phyloP scores from a whole-genome alignment of 805 yeast genomes.

The Starmera pachycereana region DNA sequence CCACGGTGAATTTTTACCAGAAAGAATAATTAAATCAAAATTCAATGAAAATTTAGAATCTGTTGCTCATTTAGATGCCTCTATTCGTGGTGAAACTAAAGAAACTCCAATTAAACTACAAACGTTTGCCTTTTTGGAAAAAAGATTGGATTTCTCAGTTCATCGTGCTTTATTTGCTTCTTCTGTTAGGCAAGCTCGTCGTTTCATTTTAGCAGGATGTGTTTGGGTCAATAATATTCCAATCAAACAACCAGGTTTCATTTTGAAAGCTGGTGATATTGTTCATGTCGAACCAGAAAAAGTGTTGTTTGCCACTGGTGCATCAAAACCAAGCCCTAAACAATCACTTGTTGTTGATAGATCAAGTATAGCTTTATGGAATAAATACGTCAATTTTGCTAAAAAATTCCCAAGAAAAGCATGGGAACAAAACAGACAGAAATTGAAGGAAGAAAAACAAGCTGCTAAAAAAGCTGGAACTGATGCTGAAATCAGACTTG shows the following conservation, averaged over 20 bases:
- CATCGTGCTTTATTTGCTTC: conserved; percentile 92
- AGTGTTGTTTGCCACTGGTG: conserved; percentile 79
- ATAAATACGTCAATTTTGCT: conserved; percentile 53
- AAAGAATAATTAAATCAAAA: conserved; percentile 63
- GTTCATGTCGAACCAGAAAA: conserved; percentile 79
- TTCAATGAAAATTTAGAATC: conserved; percentile 67
- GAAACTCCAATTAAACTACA: conserved; percentile 80
- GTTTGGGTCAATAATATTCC: conserved; percentile 80
- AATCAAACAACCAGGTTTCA: conserved; percentile 70
- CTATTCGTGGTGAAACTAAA: conserved; percentile 47
- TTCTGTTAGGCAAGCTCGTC: conserved; percentile 88
- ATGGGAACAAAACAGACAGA: conserved; percentile 23
- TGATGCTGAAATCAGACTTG: conserved; percentile 11
- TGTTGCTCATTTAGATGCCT: conserved; percentile 83
- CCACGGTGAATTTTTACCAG: conserved; percentile 91
- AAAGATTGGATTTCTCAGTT: conserved; percentile 79
- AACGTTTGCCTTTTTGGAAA: conserved; percentile 81
- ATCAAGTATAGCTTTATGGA: conserved; percentile 67
- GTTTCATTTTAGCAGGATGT: conserved; percentile 68
- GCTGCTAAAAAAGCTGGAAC: conserved; percentile 9
- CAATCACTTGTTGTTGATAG: conserved; percentile 62
- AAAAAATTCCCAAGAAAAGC: conserved; percentile 31
- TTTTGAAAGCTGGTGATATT: conserved; percentile 75
- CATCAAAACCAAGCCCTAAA: conserved; percentile 65
- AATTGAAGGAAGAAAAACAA: conserved; percentile 22